Evolutionary conservation across 2,329 filamentous ascomycete species (phyloP), one percentile per base, ranked within the genome.

Genomic region (Amauroascus niger): DNA sequence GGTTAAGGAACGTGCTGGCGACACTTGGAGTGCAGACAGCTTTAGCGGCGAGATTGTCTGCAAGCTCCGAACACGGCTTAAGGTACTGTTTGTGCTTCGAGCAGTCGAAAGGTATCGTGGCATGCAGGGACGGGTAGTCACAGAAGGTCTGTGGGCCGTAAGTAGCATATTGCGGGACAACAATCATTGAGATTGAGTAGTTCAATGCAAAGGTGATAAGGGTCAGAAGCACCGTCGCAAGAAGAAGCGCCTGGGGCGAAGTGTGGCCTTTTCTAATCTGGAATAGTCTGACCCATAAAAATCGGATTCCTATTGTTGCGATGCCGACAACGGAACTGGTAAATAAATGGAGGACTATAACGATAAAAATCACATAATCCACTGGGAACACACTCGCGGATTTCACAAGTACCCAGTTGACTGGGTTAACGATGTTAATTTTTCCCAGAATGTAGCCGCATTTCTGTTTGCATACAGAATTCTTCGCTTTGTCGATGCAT

Each of bases 101-200:
- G 73, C 93, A 98, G 68, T 94, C 83, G 6, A 88, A 86, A 61
- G 83, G 81, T 58, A 79, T 78, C 54, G 81, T 82, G 0, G 80
- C 77, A 54, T 79, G 74, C 35, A 74, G 74, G 1, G 83, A 78
- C 32, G 82, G 76, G 58, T 85, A 82, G 62, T 88, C 84, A 71
- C 93, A 98, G 73, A 90, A 96, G 0, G 87, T 95, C 69, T 98
- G 93, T 0, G 90, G 88, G 48, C 93, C 93, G 66, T 88, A 98
- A 52, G 86, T 94, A 45, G 91, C 82, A 67, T 98, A 98, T 65
- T 97, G 90, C 1, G 93, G 93, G 5, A 89, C 93, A n/a, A 95
- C 82, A 58, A 97, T 78, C 85, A 94, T 95, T 54, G 88, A 86
- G 40, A 97, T 76, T 7, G 88, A 82, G 69, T 97, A 98, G 73